These are phyloP conservation scores for Cystofilobasidium macerans DNA, from an alignment of 768 basidiomycete genomes.

Conservation along the genomic window DNA sequence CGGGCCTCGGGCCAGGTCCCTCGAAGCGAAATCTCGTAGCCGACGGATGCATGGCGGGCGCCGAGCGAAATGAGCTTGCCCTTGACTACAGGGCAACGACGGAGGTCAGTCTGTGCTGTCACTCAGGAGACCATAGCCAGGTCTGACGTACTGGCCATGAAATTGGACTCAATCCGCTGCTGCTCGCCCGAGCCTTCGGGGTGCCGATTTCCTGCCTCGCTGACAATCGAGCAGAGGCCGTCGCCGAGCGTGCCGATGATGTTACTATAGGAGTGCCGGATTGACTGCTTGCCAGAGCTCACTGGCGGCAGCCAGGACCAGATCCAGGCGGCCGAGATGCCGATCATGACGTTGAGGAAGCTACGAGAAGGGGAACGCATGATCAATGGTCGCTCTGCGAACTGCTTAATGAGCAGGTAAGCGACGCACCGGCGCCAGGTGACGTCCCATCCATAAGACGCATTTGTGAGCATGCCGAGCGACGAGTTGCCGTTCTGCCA, in stretches of 20 bases:
- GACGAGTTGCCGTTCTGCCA: background rate
- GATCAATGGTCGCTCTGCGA: no score
- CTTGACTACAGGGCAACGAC: background rate
- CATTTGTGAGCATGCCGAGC: background rate
- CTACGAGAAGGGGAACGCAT: no score
- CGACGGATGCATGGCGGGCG: constrained; percentile 11
- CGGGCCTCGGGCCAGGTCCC: constrained; percentile 22
- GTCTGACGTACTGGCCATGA: constrained; percentile 56
- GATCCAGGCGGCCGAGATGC: constrained; percentile 64
- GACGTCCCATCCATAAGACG: constrained; percentile 49
- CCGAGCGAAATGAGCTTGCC: background rate
- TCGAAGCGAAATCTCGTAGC: constrained; percentile 6
- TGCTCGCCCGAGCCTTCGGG: constrained; percentile 39
- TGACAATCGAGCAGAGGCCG: constrained; percentile 65
- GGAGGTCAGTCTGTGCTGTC: constrained; percentile 51
- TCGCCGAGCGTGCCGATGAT: constrained; percentile 57
- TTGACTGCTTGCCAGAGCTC: constrained; percentile 29
- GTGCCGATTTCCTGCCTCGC: constrained; percentile 51
- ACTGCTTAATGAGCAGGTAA: no score
- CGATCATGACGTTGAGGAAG: constrained; percentile 52
- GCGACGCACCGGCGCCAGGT: constrained; percentile 46
- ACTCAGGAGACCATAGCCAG: constrained; percentile 63
- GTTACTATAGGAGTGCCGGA: constrained; percentile 58
- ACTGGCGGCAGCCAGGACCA: constrained; percentile 27
- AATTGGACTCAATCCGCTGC: constrained; percentile 49